Evolutionary conservation across 2,329 filamentous ascomycete species (phyloP).

Genomic region (Exophiala sp.): DNA sequence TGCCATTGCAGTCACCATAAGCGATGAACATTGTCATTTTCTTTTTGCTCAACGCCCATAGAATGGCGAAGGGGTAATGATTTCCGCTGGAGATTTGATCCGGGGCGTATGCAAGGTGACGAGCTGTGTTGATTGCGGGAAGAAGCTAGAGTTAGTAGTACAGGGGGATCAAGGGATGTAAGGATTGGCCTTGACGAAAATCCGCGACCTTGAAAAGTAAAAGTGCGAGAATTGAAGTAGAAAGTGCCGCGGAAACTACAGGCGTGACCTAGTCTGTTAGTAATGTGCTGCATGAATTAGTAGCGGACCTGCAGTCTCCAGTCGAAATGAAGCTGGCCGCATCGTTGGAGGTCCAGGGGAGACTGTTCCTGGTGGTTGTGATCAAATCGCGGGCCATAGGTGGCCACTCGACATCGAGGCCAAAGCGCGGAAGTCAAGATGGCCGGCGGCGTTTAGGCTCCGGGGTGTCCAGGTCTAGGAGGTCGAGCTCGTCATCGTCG

Average conservation of each 20-base stretch:
- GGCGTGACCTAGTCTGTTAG: slow-evolving; percentile 11
- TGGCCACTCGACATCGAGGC: background rate
- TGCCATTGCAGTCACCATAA: slow-evolving; percentile 21
- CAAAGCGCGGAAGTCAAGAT: slow-evolving; percentile 12
- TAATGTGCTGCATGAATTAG: background rate
- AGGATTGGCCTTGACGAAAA: background rate
- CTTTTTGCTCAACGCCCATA: background rate
- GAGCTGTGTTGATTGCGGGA: background rate
- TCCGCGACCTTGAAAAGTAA: background rate
- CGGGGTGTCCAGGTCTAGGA: slow-evolving; percentile 25
- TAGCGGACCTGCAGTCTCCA: background rate
- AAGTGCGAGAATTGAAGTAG: background rate
- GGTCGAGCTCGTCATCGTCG: slow-evolving; percentile 25
- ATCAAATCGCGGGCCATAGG: too few relatives aligned
- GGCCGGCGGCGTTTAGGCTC: slow-evolving; percentile 26
- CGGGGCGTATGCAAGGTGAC: background rate
- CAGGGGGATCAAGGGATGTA: slow-evolving; percentile 13
- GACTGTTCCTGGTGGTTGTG: background rate
- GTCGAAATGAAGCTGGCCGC: too few relatives aligned
- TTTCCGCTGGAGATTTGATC: background rate
- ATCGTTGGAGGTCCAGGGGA: background rate
- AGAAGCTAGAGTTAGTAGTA: slow-evolving; percentile 19
- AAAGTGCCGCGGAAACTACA: background rate
- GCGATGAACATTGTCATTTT: slow-evolving; percentile 4
- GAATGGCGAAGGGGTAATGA: background rate